A percentile compares a stretch with the other conserved stretches of the same genome.
These are phyloP conservation scores for Candida sojae DNA, from an alignment of 1,139 yeast genomes.

Conservation along the genomic window DNA sequence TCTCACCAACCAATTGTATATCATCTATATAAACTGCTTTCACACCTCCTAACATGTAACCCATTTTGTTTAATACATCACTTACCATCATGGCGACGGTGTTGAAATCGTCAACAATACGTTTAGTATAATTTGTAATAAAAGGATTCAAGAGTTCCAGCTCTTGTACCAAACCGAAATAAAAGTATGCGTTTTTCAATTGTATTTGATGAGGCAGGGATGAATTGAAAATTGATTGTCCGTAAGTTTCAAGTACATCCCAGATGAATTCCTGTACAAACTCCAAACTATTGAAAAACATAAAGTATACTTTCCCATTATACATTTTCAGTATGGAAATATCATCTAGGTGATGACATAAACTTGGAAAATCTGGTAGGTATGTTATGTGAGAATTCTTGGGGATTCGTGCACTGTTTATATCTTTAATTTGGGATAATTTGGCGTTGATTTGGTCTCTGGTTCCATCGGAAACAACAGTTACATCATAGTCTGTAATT, in stretches of 20 bases:
- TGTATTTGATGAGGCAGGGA: conserved; percentile 4
- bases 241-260: conserved; percentile 33
- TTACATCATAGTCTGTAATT: conserved; percentile 33
- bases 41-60: conserved; percentile 35
- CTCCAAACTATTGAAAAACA: conserved; percentile 42
- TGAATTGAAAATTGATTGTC: conserved; percentile 13
- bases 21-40: conserved; percentile 40
- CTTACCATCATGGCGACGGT: conserved; percentile 34
- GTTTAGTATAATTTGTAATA: neutral
- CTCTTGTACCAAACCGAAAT: conserved; percentile 28
- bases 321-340: neutral
- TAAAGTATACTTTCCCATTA: conserved; percentile 35
- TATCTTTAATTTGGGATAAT: conserved; percentile 22
- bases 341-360: neutral
- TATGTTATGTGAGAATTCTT: neutral
- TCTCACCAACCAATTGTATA: conserved; percentile 31
- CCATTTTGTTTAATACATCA: conserved; percentile 38
- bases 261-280: conserved; percentile 34
- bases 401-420: neutral
- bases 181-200: conserved; percentile 33
- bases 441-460: conserved; percentile 32
- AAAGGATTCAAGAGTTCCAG: conserved; percentile 1
- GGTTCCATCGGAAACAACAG: conserved; percentile 38
- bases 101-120: conserved; percentile 19
- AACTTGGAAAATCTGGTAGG: neutral